Conservation (phyloP, 2,329 filamentous ascomycete species). For the Aspergillus hortae region DNA sequence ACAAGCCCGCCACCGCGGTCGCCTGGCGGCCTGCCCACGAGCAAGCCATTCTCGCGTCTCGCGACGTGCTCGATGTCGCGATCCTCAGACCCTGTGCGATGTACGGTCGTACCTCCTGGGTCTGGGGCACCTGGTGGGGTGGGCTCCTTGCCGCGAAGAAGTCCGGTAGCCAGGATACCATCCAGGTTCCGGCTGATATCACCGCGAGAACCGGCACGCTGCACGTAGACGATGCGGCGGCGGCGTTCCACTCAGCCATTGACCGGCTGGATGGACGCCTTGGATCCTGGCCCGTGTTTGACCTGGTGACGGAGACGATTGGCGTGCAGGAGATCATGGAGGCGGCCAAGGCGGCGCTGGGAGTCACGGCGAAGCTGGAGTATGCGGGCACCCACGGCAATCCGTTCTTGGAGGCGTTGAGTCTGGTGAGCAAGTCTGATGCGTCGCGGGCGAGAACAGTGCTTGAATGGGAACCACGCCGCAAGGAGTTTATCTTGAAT, state of each 20-base stretch:
- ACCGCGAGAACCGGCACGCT: neutral
- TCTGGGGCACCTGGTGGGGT: conserved; percentile 21
- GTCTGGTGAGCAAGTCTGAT: neutral
- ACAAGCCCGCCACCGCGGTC: neutral
- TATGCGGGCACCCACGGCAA: neutral
- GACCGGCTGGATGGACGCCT: conserved; percentile 29
- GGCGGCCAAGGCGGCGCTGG: conserved; percentile 8
- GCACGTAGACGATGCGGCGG: conserved; percentile 34
- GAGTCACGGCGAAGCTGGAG: neutral
- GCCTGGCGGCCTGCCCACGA: neutral
- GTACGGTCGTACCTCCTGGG: conserved; percentile 32
- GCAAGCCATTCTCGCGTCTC: neutral
- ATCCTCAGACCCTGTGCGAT: conserved; percentile 15
- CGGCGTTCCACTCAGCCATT: conserved; percentile 30
- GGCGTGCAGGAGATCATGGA: conserved; percentile 25
- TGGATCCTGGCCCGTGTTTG: conserved; percentile 36
- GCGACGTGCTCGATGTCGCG: neutral
- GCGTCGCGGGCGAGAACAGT: conserved; percentile 11
- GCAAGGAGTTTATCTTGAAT: conserved; percentile 18
- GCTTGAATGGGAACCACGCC: conserved; percentile 33
- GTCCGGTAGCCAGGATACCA: neutral
- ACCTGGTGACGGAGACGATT: conserved; percentile 27
- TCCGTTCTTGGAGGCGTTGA: neutral
- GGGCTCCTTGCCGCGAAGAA: conserved; percentile 13
- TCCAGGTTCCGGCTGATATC: neutral